phyloP scores from a whole-genome alignment of 2,329 filamentous ascomycete genomes.

The Diaporthe citrichinensis region DNA sequence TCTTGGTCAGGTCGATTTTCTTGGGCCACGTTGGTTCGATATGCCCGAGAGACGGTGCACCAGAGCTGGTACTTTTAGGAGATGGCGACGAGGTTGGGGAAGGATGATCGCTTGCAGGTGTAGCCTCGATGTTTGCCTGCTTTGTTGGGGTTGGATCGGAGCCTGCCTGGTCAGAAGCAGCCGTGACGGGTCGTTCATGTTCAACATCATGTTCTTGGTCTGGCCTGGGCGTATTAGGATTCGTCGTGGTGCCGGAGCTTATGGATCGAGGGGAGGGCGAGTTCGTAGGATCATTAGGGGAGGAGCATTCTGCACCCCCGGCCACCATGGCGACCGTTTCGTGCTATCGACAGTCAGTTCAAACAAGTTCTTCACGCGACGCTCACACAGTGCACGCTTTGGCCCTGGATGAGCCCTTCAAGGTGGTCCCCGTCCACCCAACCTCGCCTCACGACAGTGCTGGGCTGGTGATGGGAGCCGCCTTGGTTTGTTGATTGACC shows the following conservation, averaged over 20 bases:
- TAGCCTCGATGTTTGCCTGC: too few relatives aligned
- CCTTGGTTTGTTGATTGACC: conserved; percentile 13
- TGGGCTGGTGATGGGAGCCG: conserved; percentile 4
- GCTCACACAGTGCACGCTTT: neutral
- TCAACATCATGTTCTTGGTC: neutral
- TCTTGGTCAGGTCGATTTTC: conserved; percentile 28
- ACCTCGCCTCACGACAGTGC: neutral
- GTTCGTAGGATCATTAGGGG: neutral
- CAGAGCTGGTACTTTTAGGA: conserved; percentile 1
- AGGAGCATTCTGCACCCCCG: neutral
- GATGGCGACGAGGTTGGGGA: conserved; percentile 4
- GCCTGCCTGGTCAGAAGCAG: too few relatives aligned
- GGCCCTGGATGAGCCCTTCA: neutral
- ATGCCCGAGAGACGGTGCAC: conserved; percentile 2
- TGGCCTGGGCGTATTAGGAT: conserved; percentile 30
- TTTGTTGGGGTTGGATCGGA: neutral
- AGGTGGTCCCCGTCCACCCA: neutral
- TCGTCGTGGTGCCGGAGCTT: conserved; percentile 34
- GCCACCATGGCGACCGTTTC: conserved; percentile 6
- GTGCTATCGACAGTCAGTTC: neutral
- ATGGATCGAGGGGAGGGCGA: neutral
- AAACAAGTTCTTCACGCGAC: neutral
- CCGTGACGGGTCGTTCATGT: too few relatives aligned
- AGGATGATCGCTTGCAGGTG: neutral
- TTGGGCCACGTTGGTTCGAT: conserved; percentile 35